Percentiles rank a stretch among this genome's conserved stretches.
Conservation (phyloP, 352 stramenopile genomes). For the Globisporangium recalcitrans region DNA sequence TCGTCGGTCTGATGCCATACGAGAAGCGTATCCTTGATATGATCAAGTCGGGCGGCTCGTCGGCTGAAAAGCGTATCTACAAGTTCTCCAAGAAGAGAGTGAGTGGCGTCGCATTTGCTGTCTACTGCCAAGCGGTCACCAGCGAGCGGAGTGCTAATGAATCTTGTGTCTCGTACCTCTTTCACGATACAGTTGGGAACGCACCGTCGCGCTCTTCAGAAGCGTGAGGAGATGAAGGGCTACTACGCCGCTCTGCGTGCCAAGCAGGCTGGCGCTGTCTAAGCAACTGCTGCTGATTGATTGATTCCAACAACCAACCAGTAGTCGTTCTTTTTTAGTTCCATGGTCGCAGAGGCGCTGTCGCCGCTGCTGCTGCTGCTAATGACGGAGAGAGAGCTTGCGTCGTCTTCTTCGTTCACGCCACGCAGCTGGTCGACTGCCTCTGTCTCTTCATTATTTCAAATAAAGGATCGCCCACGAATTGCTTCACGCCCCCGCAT, state of each 20-base stretch:
- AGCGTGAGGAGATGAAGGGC: constrained; percentile 99
- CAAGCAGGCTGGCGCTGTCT: constrained; percentile 84
- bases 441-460: constrained; percentile 69
- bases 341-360: constrained; percentile 27
- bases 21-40: constrained; percentile 99
- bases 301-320: constrained; percentile 2
- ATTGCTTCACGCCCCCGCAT: constrained; percentile 13
- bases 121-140: not conserved
- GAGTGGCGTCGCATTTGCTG: constrained; percentile 29
- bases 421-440: constrained; percentile 11
- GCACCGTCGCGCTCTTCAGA: constrained; percentile 96
- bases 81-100: constrained; percentile 98
- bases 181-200: constrained; percentile 92
- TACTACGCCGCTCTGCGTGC: constrained; percentile 96
- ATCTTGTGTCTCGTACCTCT: not conserved
- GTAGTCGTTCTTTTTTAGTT: constrained; percentile 32
- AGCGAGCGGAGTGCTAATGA: constrained; percentile 3
- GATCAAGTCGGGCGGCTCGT: constrained; percentile 98
- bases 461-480: constrained; percentile 61
- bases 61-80: constrained; percentile 98
- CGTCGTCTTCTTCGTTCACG: too few relatives aligned
- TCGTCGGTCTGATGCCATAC: constrained; percentile 97
- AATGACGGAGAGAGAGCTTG: constrained; percentile 1
- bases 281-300: constrained; percentile 24
- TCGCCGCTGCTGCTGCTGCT: constrained; percentile 20